These are phyloP conservation scores for Blakeslea trispora DNA, from an alignment of 371 early-diverging fungal species.

Conservation along the genomic window DNA sequence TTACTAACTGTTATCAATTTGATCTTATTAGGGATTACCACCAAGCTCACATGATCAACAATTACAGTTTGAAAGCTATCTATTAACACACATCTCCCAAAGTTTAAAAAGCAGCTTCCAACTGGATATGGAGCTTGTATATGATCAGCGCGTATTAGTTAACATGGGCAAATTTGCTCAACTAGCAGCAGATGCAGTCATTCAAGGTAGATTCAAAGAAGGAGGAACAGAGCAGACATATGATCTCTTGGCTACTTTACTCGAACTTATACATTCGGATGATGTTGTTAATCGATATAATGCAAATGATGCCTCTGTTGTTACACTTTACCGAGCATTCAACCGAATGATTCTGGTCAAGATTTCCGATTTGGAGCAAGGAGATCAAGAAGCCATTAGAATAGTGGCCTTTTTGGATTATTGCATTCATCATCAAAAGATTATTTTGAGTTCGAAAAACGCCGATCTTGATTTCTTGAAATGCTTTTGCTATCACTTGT, in stretches of 20 bases:
- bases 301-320: constrained; percentile 21
- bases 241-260: constrained; percentile 57
- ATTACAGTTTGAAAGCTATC: constrained; percentile 55
- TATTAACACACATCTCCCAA: constrained; percentile 59
- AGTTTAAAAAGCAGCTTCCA: constrained; percentile 57
- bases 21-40: constrained; percentile 29
- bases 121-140: constrained; percentile 41
- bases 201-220: constrained; percentile 54
- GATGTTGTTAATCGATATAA: constrained; percentile 28
- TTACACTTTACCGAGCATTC: constrained; percentile 48
- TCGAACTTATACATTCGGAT: constrained; percentile 50
- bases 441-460: constrained; percentile 59
- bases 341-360: constrained; percentile 65
- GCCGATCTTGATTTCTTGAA: constrained; percentile 67
- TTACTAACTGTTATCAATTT: not conserved
- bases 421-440: constrained; percentile 70
- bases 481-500: constrained; percentile 67
- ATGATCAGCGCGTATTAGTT: constrained; percentile 45
- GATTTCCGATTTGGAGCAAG: constrained; percentile 49
- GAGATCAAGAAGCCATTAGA: constrained; percentile 29
- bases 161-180: constrained; percentile 63
- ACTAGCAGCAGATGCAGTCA: constrained; percentile 67
- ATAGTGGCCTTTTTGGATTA: constrained; percentile 58
- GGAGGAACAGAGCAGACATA: constrained; percentile 59
- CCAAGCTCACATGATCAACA: constrained; percentile 45